Conservation (phyloP, 148 eudicot species). For the Cornus suecica region DNA sequence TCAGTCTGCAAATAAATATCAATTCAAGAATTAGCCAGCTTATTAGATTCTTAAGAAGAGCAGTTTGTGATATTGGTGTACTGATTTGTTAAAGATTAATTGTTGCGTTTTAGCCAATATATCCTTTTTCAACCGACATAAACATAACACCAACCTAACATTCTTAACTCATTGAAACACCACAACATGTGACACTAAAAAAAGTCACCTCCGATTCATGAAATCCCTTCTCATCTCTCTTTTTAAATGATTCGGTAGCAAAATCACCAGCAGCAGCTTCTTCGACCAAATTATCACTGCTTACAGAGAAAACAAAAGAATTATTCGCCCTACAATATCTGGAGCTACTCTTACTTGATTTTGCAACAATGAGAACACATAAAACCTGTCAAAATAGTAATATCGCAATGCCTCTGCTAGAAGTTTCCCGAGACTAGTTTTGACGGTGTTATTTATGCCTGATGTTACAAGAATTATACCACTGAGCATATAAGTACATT, state of each 20-base stretch:
- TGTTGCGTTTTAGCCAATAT: neutral
- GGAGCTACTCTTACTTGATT: conserved; percentile 1
- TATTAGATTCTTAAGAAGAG: neutral
- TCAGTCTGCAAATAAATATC: conserved; percentile 55
- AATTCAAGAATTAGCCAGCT: neutral
- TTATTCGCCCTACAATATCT: neutral
- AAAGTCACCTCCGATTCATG: conserved; percentile 69
- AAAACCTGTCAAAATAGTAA: conserved; percentile 85
- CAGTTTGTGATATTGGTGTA: neutral
- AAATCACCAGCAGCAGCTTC: conserved; percentile 74
- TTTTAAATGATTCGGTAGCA: conserved; percentile 51
- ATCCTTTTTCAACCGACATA: neutral
- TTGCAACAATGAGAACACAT: neutral
- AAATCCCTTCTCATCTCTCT: conserved; percentile 70
- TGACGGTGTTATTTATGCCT: conserved; percentile 68
- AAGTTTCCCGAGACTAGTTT: conserved; percentile 57
- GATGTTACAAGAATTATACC: conserved; percentile 9
- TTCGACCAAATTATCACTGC: conserved; percentile 78
- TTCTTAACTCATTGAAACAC: neutral
- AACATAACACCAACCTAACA: neutral
- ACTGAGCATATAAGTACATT: conserved; percentile 6
- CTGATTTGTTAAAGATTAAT: neutral
- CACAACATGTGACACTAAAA: neutral
- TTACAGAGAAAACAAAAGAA: conserved; percentile 9
- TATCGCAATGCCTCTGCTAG: conserved; percentile 73